Evolutionary conservation across 306 rosid genomes (phyloP), one percentile per base, ranked within the genome.

Genomic region (Castanospermum australe): DNA sequence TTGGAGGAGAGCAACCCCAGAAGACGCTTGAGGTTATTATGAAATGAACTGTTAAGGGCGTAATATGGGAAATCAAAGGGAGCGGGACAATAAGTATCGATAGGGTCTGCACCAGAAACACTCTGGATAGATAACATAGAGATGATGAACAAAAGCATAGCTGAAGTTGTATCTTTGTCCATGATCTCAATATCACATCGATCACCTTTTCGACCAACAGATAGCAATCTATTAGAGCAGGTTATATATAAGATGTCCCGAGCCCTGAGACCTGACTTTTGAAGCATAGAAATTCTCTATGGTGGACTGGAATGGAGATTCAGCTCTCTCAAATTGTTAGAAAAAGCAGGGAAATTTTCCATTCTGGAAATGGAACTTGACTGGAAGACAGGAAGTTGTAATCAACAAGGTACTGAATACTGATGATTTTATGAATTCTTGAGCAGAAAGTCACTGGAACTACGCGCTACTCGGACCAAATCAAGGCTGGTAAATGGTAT

Each of bases 1-100:
- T 83, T 73, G 67, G 87, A 79, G 50, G 97, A 78, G 21, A 91
- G 76, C 25, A 68, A 65, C 13, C 18, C 42, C 25, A 87, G 68
- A 38, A 91, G 84, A n/a, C 10, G 79, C 22, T 79, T 79, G 38
- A 92, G 90, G 65, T 89, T 86, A 15, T 71, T 47, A 39, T 85
- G 68, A 55, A 84, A 91, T 66, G 72, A 2, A 65, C 73, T 67
- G 12, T 74, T 78, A 12, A 12, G 13, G 3, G 76, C 54, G 78
- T 91, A 89, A 12, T 56, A 6, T 84, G 59, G 82, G 52, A 1
- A 78, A n/a, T 75, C 86, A 32, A n/a, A 2, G 2, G 77, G 20
- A 20, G 22, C 0, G 8, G 56, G 65, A 60, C 97, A 91, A 18
- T 35, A 82, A 0, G 38, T 74, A 35, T 0, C 22, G 24, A 90